Percentiles rank a stretch among this genome's conserved stretches.
Evolutionary conservation across 2,329 filamentous ascomycete genomes (phyloP).

Genomic region (Fusarium sp.): DNA sequence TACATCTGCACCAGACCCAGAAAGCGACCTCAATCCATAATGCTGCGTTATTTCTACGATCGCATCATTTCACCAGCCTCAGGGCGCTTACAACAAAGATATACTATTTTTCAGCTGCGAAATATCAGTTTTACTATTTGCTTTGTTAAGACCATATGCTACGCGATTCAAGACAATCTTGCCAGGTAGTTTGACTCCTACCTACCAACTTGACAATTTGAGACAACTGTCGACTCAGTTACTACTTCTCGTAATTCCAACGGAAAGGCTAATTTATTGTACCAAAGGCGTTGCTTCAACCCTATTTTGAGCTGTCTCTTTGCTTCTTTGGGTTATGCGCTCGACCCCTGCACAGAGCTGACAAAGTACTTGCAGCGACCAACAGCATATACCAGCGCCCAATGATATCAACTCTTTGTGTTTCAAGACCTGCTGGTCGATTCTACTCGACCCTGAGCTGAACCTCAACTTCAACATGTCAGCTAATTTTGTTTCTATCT

Average conservation of each 20-base stretch:
- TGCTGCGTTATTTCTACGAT: neutral
- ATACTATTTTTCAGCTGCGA: neutral
- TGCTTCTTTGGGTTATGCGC: neutral
- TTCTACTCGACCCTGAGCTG: neutral
- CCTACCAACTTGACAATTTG: neutral
- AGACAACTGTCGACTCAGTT: neutral
- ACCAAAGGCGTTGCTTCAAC: neutral
- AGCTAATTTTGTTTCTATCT: slow-evolving; percentile 13
- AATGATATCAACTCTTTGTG: slow-evolving; percentile 2
- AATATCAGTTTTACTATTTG: neutral
- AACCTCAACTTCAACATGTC: neutral
- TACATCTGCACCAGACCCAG: neutral
- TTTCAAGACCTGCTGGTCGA: slow-evolving; percentile 29
- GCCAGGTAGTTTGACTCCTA: neutral
- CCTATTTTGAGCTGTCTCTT: neutral
- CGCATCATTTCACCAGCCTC: neutral
- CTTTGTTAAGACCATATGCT: neutral
- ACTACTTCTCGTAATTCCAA: too few relatives aligned
- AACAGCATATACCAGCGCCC: slow-evolving; percentile 57
- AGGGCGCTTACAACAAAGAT: slow-evolving; percentile 16
- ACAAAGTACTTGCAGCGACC: slow-evolving; percentile 39
- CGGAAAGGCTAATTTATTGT: too few relatives aligned
- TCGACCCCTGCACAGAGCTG: slow-evolving; percentile 32
- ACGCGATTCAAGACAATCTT: neutral
- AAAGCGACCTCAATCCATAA: neutral